Evolutionary conservation across 805 yeast genomes (phyloP), one percentile per base, ranked within the genome.

Genomic region (Yarrowia sp.): DNA sequence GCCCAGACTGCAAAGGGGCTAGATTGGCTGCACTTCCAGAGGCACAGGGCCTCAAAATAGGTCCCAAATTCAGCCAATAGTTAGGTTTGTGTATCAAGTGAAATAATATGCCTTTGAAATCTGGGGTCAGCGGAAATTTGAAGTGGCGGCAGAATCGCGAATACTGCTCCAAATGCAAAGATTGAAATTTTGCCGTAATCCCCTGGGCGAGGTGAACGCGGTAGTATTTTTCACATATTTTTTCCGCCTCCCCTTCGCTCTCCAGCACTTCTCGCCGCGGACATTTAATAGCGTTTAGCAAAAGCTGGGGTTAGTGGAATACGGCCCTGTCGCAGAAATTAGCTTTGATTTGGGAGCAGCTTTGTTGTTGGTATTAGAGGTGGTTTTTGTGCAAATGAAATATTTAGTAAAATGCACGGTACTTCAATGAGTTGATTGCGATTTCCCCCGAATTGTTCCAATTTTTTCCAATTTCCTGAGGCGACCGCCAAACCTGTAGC

Each of bases 41-140:
- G 49, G 49, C 49, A 42, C 49, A 25, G 49, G 49, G 49, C 49
- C 33, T 25, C 49, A 16, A 42, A 42, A 25, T 42, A 42, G 33
- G 49, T 42, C 49, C 24, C 49, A 42, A 42, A 42, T 42, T 13
- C 49, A 42, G 49, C 49, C 49, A 42, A 42, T 42, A 6, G 49
- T 58, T 25, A 24, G 38, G 36, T 47, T 42, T 47, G 33, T 10
- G 32, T 14, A 31, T 47, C 29, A 18, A 13, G 31, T 13, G 42
- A 21, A 47, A 47, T 21, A 29, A 42, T 25, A 27, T 6, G 49
- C n/a, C 13, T n/a, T n/a, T 2, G 47, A 42, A 42, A 42, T 25
- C 49, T n/a, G 47, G 47, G 49, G 49, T 42, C 5, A n/a, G n/a
- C n/a, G n/a, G 49, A 6, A 19, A 9, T 22, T 38, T 19, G 27